Base-by-base conservation (phyloP, 163 green algal genomes). In the Scenedesmus sp. region DNA sequence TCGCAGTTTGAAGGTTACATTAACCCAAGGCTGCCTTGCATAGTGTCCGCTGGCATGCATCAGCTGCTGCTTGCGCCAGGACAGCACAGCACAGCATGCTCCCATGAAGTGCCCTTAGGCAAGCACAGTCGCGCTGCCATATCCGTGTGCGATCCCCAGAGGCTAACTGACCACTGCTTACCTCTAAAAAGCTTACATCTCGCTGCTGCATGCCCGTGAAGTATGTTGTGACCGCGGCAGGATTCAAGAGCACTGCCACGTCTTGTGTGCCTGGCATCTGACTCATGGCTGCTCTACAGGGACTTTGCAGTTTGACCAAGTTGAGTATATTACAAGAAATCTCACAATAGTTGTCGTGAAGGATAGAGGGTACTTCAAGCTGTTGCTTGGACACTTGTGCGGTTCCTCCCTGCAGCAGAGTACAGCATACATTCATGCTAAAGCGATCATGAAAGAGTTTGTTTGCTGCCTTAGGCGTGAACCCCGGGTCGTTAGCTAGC, bases 21-120 rank as follows among this genome's bases (percentile, higher is more conserved):
- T n/a, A n/a, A n/a, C n/a, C n/a, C n/a, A n/a, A n/a, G n/a, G n/a
- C n/a, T n/a, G n/a, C n/a, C 30, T 76, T 33, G 24, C 65, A 76
- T 3, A 33, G 56, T 7, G 20, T 33, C 1, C n/a, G 56, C 73
- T 82, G 73, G 42, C 33, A 43, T 84, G 20, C 20, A 37, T 76
- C 9, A 18, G 42, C 78, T 37, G 78, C 35, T 33, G 40, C 35
- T 15, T 56, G 78, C 42, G 20, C 20, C 84, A 81, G 26, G 35
- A 53, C 37, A 80, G 49, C 53, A 89, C 61, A 53, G 18, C 53
- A 88, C 79, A 42, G 46, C 79, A 61, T 85, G 79, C 79, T 85
- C 43, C 49, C 24, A 33, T 30, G 37, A 42, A 42, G 20, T n/a
- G 3, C 1, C 35, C 26, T 35, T 37, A 13, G n/a, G 7, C 4